These are phyloP conservation scores for Withania somnifera DNA, from an alignment of 305 asterid species.

Conservation along the genomic window DNA sequence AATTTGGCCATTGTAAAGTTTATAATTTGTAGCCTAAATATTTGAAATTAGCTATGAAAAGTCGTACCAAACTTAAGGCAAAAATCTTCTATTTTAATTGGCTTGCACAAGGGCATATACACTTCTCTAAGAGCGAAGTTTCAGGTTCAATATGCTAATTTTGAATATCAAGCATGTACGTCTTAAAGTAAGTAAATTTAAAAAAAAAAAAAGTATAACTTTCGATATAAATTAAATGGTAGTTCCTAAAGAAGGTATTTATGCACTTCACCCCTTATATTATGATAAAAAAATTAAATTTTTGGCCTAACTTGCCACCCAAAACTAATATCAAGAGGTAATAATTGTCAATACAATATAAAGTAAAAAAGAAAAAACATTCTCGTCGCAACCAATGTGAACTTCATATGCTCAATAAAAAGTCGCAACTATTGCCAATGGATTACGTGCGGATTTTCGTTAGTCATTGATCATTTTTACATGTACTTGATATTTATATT, in stretches of 20 bases:
- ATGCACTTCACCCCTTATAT: neutral
- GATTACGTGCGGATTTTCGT: neutral
- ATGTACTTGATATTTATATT: neutral
- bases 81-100: too few relatives aligned
- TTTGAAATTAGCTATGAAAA: neutral
- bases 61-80: neutral
- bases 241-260: rapidly evolving
- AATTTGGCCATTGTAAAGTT: neutral
- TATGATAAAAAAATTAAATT: neutral
- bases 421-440: neutral
- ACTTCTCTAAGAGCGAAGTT: too few relatives aligned
- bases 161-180: too few relatives aligned
- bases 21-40: neutral
- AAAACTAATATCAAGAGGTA: neutral
- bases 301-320: neutral
- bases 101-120: too few relatives aligned
- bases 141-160: too few relatives aligned
- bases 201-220: neutral
- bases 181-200: neutral
- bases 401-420: too few relatives aligned
- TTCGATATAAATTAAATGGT: neutral
- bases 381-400: too few relatives aligned
- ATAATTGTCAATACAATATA: neutral
- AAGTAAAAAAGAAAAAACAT: too few relatives aligned
- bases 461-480: neutral